Evolutionary conservation across 208 protist species (phyloP), one percentile per base, ranked within the genome.

Genomic region (Crithidia brevicula): DNA sequence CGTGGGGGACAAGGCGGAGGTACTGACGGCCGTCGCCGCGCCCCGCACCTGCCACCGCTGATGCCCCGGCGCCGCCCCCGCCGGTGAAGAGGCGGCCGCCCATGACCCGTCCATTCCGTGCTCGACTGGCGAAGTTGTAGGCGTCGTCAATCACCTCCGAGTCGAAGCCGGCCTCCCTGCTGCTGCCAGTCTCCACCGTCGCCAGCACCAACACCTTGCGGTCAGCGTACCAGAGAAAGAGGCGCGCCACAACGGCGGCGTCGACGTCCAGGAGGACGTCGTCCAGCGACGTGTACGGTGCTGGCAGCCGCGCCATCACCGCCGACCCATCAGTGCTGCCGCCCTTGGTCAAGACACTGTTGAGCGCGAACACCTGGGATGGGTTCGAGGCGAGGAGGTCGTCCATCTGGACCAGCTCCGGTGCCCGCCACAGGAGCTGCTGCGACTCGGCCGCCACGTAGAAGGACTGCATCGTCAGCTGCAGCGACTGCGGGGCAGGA

Each of bases 171-270:
- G 38, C 46, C 42, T 43, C 34, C 16, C 54, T 7, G 47, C 61
- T 49, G 60, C 60, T 62, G 61, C 47, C 43, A 15, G 65, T 72
- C 38, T 67, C 72, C 15, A 83, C 72, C 7, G 78, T 83, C 25
- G 71, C 73, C 33, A 83, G 59, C 34, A 77, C 68, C 11, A 83
- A 47, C 52, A 83, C 72, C 20, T 77, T 74, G 60, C 73, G 72
- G 53, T 79, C 78, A 4, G 71, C 78, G 50, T 83, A 83, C 49
- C 73, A 83, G 22, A 83, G 68, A 40, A 83, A 79, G 36, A 83
- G 64, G n/a, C 69, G 78, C 1, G 68, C 65, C 33, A 79, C 64
- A 11, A 77, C 56, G 4, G 73, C 53, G 1, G 72, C 40, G 53
- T 77, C 73, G 31, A 71, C 38, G 38, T 76, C 70, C 23, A 38